phyloP scores from a whole-genome alignment of 352 stramenopile species.

The Phytophthora ramorum region DNA sequence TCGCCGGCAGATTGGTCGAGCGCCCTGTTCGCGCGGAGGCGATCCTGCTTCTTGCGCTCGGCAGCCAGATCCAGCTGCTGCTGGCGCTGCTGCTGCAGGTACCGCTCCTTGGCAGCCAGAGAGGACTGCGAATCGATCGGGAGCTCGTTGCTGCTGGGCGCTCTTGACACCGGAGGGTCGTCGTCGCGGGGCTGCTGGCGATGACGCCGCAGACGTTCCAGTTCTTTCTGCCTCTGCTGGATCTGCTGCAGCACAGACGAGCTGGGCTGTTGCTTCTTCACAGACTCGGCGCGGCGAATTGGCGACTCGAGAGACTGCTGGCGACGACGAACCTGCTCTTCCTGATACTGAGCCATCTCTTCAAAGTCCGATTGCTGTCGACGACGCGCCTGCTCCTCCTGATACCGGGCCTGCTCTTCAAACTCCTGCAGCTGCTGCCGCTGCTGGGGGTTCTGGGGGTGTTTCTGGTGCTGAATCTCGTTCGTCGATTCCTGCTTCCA shows the following conservation, averaged over 20 bases:
- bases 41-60: slow-evolving; percentile 22
- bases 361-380: slow-evolving; percentile 39
- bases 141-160: slow-evolving; percentile 21
- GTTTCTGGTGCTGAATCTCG: slow-evolving; percentile 28
- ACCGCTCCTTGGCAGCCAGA: slow-evolving; percentile 38
- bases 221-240: slow-evolving; percentile 39
- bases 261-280: slow-evolving; percentile 18
- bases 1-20: slow-evolving; percentile 49
- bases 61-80: slow-evolving; percentile 38
- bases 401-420: slow-evolving; percentile 36
- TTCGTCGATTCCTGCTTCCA: slow-evolving; percentile 44
- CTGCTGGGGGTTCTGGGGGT: slow-evolving; percentile 18
- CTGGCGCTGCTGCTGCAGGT: slow-evolving; percentile 46
- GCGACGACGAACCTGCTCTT: slow-evolving; percentile 36
- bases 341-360: slow-evolving; percentile 36
- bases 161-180: slow-evolving; percentile 27
- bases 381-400: slow-evolving; percentile 38
- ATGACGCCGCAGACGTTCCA: slow-evolving; percentile 32
- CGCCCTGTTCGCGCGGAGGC: slow-evolving; percentile 25
- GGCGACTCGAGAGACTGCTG: slow-evolving; percentile 25
- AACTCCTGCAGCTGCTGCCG: slow-evolving; percentile 36
- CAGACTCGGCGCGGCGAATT: slow-evolving; percentile 10
- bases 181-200: slow-evolving; percentile 33
- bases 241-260: slow-evolving; percentile 38
- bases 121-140: slow-evolving; percentile 30